These are phyloP conservation scores for Fusarium phyllophilum DNA, from an alignment of 2,329 filamentous ascomycete species.

Conservation along the genomic window DNA sequence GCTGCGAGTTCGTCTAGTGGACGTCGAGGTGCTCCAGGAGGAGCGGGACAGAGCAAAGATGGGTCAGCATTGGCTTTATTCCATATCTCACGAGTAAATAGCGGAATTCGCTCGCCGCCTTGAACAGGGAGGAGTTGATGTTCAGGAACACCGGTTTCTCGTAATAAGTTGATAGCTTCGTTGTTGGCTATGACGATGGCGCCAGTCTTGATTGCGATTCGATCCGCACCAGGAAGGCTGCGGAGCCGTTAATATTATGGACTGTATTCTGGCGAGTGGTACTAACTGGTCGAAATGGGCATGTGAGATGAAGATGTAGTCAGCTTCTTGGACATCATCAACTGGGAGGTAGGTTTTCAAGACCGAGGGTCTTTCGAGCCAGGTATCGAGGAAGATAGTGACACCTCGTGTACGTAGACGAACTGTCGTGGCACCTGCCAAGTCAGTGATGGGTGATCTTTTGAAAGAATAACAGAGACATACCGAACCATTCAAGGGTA, in stretches of 20 bases:
- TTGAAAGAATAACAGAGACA: too few species aligned
- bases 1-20: neutral
- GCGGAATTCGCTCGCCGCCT: neutral
- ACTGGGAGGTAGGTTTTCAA: neutral
- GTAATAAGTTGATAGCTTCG: neutral
- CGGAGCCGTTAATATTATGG: neutral
- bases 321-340: neutral
- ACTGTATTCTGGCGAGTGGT: fast-evolving
- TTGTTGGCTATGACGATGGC: neutral
- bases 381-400: neutral
- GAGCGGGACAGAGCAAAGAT: fast-evolving
- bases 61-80: neutral
- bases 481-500: neutral
- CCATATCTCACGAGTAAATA: neutral
- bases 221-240: neutral
- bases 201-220: conserved; percentile 1
- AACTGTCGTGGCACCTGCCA: neutral
- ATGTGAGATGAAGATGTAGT: neutral
- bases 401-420: neutral
- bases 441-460: too few species aligned
- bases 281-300: conserved; percentile 3
- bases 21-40: neutral
- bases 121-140: neutral
- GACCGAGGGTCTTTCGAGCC: neutral
- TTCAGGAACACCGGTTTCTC: neutral